These are phyloP conservation scores for Phialophora verrucosa DNA, from an alignment of 2,329 filamentous ascomycete genomes.

Conservation along the genomic window DNA sequence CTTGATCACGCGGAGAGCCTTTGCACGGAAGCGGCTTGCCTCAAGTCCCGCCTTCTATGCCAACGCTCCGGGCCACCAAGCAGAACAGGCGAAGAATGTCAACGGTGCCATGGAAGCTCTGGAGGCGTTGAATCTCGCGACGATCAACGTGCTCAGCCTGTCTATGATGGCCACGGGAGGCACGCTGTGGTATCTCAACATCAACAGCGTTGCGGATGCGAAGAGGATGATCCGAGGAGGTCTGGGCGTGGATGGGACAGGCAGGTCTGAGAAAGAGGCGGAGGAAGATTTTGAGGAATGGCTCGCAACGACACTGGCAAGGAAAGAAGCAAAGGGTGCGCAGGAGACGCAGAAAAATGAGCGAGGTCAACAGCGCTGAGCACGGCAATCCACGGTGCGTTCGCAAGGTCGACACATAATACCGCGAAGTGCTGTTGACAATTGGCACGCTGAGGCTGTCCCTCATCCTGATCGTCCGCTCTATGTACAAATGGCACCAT, in stretches of 20 bases:
- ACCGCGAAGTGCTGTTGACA: not conserved
- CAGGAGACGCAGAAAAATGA: conserved; percentile 26
- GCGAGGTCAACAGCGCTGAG: conserved; percentile 31
- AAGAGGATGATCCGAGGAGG: conserved; percentile 63
- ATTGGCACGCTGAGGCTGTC: not conserved
- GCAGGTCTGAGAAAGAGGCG: conserved; percentile 53
- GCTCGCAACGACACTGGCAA: conserved; percentile 55
- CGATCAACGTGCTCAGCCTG: conserved; percentile 79
- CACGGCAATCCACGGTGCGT: not conserved
- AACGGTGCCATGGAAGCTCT: conserved; percentile 75
- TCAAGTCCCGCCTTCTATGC: conserved; percentile 73
- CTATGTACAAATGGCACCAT: not conserved
- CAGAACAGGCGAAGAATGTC: conserved; percentile 48
- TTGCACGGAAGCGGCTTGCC: conserved; percentile 66
- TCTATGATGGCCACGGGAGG: conserved; percentile 77
- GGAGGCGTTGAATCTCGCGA: conserved; percentile 84
- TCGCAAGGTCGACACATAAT: not conserved
- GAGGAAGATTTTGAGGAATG: conserved; percentile 63
- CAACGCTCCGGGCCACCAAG: conserved; percentile 52
- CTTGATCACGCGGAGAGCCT: conserved; percentile 72
- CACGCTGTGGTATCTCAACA: conserved; percentile 75
- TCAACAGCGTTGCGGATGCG: conserved; percentile 72
- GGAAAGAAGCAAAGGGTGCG: conserved; percentile 50
- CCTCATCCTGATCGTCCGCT: not conserved
- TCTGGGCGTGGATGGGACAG: conserved; percentile 65